Conservation (phyloP, 805 yeast species). For the Blastobotrys muscicola region DNA sequence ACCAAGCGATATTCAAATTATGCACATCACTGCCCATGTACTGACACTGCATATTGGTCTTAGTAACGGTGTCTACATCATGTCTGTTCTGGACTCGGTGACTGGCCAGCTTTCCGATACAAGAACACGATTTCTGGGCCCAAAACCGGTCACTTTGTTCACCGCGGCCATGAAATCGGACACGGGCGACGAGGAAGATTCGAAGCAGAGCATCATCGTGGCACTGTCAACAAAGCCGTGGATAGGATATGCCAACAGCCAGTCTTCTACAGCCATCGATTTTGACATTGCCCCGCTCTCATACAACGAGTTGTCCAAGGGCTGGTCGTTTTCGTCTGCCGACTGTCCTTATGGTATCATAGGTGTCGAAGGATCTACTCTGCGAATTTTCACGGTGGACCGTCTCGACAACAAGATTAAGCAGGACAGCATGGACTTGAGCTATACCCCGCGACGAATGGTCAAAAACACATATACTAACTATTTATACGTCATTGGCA, state of each 20-base stretch:
- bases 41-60: slow-evolving; percentile 65
- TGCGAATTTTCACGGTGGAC: slow-evolving; percentile 40
- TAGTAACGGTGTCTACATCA: slow-evolving; percentile 71
- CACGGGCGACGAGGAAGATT: slow-evolving; percentile 10
- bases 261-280: not conserved
- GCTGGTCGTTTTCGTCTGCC: slow-evolving; percentile 50
- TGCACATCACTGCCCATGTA: slow-evolving; percentile 23
- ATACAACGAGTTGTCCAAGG: slow-evolving; percentile 32
- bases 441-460: slow-evolving; percentile 15
- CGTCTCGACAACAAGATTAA: slow-evolving; percentile 12
- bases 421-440: slow-evolving; percentile 6
- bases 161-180: slow-evolving; percentile 23
- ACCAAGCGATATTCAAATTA: slow-evolving; percentile 31
- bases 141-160: slow-evolving; percentile 47
- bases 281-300: slow-evolving; percentile 41
- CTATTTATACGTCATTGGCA: slow-evolving; percentile 36
- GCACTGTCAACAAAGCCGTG: slow-evolving; percentile 50
- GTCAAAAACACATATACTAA: slow-evolving; percentile 9
- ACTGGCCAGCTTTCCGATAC: slow-evolving; percentile 60
- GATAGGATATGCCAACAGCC: slow-evolving; percentile 36
- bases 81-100: slow-evolving; percentile 45
- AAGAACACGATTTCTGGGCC: slow-evolving; percentile 64
- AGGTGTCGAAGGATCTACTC: slow-evolving; percentile 43
- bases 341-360: slow-evolving; percentile 56
- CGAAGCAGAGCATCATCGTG: slow-evolving; percentile 25